Percentiles rank a stretch among this genome's conserved stretches.
Evolutionary conservation across 2,329 filamentous ascomycete species (phyloP).

Genomic region (Aspergillus sp.): DNA sequence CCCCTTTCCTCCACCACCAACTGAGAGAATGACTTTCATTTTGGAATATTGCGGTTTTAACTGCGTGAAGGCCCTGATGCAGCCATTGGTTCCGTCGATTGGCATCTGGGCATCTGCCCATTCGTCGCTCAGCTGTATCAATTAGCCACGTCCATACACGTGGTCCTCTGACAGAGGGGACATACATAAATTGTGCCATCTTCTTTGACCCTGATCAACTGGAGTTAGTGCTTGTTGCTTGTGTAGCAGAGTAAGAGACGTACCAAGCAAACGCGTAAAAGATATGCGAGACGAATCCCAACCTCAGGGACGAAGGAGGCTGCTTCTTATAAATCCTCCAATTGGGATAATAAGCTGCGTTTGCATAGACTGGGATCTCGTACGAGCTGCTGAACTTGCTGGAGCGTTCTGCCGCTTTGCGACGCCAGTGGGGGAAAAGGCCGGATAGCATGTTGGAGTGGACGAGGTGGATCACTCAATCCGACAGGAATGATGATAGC

Average conservation of each 20-base stretch:
- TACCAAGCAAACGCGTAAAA: slow-evolving; percentile 74
- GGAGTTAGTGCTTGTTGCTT: slow-evolving; percentile 6
- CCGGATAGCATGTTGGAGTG: slow-evolving; percentile 13
- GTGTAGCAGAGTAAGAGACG: slow-evolving; percentile 13
- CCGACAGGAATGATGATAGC: background rate
- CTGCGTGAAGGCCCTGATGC: slow-evolving; percentile 64
- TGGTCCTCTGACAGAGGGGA: slow-evolving; percentile 11
- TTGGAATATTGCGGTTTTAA: slow-evolving; percentile 65
- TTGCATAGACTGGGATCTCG: slow-evolving; percentile 44
- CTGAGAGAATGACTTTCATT: slow-evolving; percentile 68
- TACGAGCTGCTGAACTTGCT: slow-evolving; percentile 18
- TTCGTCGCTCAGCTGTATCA: slow-evolving; percentile 64
- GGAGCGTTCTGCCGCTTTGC: slow-evolving; percentile 18
- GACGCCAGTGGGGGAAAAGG: slow-evolving; percentile 19
- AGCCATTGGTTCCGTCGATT: slow-evolving; percentile 65
- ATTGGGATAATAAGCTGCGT: slow-evolving; percentile 82
- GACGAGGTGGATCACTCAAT: background rate
- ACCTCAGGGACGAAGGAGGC: slow-evolving; percentile 66
- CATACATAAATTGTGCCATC: slow-evolving; percentile 71
- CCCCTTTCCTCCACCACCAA: slow-evolving; percentile 61
- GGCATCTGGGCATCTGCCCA: slow-evolving; percentile 67
- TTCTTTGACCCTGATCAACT: slow-evolving; percentile 51
- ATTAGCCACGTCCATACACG: slow-evolving; percentile 1
- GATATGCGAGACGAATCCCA: slow-evolving; percentile 70
- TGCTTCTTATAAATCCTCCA: slow-evolving; percentile 65